Evolutionary conservation across 345 rosid species (phyloP).

Genomic region (Aquilaria sinensis): DNA sequence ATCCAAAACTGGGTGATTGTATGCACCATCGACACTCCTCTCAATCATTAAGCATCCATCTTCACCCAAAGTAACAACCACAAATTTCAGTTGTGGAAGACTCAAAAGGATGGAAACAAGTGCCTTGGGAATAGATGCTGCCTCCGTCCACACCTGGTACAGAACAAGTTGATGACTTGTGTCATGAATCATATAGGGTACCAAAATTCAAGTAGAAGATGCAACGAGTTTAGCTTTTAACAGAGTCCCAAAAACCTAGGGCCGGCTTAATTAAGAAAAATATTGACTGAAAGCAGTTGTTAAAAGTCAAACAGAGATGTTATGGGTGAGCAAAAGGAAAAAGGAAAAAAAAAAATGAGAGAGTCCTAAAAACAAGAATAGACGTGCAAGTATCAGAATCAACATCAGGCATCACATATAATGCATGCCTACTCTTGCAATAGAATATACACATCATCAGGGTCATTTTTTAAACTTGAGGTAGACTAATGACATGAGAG

Average conservation of each 20-base stretch:
- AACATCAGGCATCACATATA: too few species aligned
- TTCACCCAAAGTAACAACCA: slow-evolving; percentile 70
- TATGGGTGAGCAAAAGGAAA: too few species aligned
- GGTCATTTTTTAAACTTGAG: not conserved
- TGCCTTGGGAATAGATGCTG: slow-evolving; percentile 36
- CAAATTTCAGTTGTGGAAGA: slow-evolving; percentile 61
- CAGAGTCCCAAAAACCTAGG: too few species aligned
- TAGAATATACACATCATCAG: not conserved
- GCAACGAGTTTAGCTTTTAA: too few species aligned
- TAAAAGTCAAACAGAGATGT: too few species aligned
- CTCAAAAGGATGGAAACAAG: slow-evolving; percentile 63
- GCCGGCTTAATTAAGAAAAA: too few species aligned
- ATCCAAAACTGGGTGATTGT: too few species aligned
- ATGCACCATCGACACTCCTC: slow-evolving; percentile 48
- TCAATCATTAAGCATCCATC: slow-evolving; percentile 78
- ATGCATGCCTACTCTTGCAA: not conserved
- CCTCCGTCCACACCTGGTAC: slow-evolving; percentile 75
- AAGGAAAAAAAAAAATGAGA: too few species aligned
- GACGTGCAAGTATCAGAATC: too few species aligned
- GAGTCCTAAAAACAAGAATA: too few species aligned
- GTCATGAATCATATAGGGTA: not conserved
- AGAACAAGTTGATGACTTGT: slow-evolving; percentile 5
- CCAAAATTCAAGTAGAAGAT: not conserved
- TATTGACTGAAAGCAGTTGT: too few species aligned
- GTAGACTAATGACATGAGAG: not conserved